phyloP scores from a whole-genome alignment of 1,284 basidiomycete species.

The Leccinum cinnamomeum region DNA sequence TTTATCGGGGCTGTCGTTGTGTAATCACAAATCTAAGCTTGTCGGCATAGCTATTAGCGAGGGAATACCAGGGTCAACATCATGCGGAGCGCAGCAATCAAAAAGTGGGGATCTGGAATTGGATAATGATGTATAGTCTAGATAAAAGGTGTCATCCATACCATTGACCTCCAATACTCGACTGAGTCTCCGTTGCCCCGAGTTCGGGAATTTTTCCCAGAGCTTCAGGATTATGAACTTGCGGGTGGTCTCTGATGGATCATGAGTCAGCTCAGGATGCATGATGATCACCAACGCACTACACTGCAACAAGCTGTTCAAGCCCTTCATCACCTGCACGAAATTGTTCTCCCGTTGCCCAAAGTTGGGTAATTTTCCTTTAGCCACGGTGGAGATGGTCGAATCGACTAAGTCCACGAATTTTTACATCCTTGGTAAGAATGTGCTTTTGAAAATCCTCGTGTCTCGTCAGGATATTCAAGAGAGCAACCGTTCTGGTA shows the following conservation, averaged over 20 bases:
- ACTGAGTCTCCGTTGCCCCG: conserved; percentile 15
- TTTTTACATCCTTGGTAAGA: conserved; percentile 13
- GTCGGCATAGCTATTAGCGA: too few relatives aligned
- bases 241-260: conserved; percentile 13
- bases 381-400: not conserved
- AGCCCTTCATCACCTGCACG: conserved; percentile 25
- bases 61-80: too few relatives aligned
- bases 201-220: not conserved
- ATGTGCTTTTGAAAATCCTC: conserved; percentile 13
- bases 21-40: too few relatives aligned
- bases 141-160: not conserved
- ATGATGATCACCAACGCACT: conserved; percentile 10
- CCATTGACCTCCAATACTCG: conserved; percentile 11
- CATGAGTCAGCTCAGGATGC: not conserved
- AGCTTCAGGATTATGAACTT: conserved; percentile 14
- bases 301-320: conserved; percentile 22
- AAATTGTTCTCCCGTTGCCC: conserved; percentile 9
- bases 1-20: too few relatives aligned
- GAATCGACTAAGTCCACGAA: conserved; percentile 19
- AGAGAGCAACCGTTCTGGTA: conserved; percentile 25
- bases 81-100: too few relatives aligned
- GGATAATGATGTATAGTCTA: not conserved
- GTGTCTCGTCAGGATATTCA: conserved; percentile 22
- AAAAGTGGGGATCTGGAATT: too few relatives aligned
- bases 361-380: not conserved